Evolutionary conservation across 495 filamentous ascomycete species (phyloP).

Genomic region (Friedmanniomyces endolithicus): DNA sequence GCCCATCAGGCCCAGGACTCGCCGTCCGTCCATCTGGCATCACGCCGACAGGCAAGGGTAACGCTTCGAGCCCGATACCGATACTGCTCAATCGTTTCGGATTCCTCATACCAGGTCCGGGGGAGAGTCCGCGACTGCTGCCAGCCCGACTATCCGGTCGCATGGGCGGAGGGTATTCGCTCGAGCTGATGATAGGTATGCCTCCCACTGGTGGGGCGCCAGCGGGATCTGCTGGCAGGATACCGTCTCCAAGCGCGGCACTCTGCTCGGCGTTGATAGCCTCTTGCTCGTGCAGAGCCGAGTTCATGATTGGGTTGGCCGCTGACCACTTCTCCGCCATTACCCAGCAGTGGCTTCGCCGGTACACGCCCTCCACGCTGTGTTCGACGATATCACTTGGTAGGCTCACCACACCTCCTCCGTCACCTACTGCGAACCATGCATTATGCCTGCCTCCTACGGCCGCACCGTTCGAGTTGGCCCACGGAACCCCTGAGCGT

Average conservation of each 20-base stretch:
- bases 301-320: constrained; percentile 22
- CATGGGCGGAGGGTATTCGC: not conserved
- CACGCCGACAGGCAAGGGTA: constrained; percentile 30
- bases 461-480: constrained; percentile 45
- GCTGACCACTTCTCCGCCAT: constrained; percentile 60
- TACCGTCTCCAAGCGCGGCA: not conserved
- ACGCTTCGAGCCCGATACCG: constrained; percentile 28
- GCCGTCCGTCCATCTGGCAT: constrained; percentile 19
- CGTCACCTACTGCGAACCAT: constrained; percentile 64
- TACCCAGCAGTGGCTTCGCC: constrained; percentile 83
- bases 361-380: constrained; percentile 79
- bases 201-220: not conserved
- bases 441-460: constrained; percentile 45
- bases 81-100: constrained; percentile 12
- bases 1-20: constrained; percentile 2
- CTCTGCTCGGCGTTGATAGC: constrained; percentile 12
- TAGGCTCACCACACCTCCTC: constrained; percentile 58
- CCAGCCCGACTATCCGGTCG: not conserved
- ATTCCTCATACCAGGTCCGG: not conserved
- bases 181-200: not conserved
- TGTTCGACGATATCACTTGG: constrained; percentile 77
- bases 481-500: constrained; percentile 74
- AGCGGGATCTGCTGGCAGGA: not conserved
- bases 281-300: constrained; percentile 18
- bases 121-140: not conserved